Base-by-base conservation (phyloP, 495 filamentous ascomycete genomes). In the Talaromyces liani region DNA sequence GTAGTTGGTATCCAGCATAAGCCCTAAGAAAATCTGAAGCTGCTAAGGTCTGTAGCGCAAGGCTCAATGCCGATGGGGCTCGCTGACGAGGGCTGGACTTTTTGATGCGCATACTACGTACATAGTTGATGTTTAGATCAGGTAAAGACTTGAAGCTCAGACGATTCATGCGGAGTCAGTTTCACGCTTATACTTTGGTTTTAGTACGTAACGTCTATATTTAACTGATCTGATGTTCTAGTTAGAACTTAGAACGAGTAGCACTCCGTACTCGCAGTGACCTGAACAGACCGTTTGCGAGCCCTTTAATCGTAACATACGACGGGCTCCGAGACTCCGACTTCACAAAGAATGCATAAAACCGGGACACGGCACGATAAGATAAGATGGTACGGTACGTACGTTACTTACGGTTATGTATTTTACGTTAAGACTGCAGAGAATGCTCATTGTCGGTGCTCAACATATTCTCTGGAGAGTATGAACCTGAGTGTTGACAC, bases 321-420 rank as follows among this genome's bases (percentile, higher is more conserved):
- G 45, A 5, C 45, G 45, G 45, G n/a, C 45, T 47, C 45, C 45
- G 45, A 49, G n/a, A 0, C 45, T 49, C 45, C 45, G 45, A 6
- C 3, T 20, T 18, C 45, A 20, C 20, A 49, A 18, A 49, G n/a
- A 16, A 56, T 14, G 27, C 22, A 25, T 14, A 56, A 55, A 27
- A 25, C 12, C 22, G 53, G 27, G 53, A 29, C 24, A 56, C 53
- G 53, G 53, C 53, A 56, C 53, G 53, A 56, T 56, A 56, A 56
- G 53, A 56, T 56, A 56, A 56, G 53, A 29, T 56, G 22, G 53
- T 27, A 24, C 18, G 2, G 14, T 9, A 22, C 18, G 3, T 24
- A 20, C 51, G 22, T 55, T 24, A 53, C 22, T 18, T 53, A 53
- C n/a, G 12, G 47, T 7, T 24, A 4, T 47, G 41, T 20, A 47